Evolutionary conservation across 2,329 filamentous ascomycete species (phyloP).

Genomic region (Cytospora paraplurivora): DNA sequence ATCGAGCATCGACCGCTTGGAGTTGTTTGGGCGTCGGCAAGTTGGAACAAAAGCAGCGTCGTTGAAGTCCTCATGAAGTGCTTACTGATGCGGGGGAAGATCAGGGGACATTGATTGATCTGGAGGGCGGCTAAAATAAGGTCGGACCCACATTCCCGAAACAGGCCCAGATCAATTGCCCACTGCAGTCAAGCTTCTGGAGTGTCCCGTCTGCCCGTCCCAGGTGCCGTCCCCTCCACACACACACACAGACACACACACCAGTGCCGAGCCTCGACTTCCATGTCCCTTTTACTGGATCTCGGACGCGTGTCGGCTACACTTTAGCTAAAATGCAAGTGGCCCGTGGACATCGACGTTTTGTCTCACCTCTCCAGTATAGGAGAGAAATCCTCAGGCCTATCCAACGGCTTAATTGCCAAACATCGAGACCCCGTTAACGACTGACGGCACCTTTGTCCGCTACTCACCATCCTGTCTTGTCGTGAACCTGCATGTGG

Average conservation of each 20-base stretch:
- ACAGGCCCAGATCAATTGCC: neutral
- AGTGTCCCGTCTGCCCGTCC: too few relatives aligned
- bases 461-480: too few relatives aligned
- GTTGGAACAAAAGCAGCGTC: too few relatives aligned
- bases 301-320: constrained; percentile 18
- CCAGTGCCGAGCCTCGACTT: constrained; percentile 1
- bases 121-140: neutral
- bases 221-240: neutral
- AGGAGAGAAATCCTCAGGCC: constrained; percentile 10
- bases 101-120: neutral
- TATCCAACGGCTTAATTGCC: neutral
- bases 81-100: neutral
- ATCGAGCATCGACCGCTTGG: too few relatives aligned
- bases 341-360: neutral
- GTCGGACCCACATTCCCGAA: neutral
- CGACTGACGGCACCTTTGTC: too few relatives aligned
- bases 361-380: constrained; percentile 20
- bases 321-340: constrained; percentile 9
- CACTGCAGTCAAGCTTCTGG: too few relatives aligned
- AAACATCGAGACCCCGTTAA: neutral
- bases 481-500: too few relatives aligned
- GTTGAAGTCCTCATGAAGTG: neutral
- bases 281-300: constrained; percentile 8
- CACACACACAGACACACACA: neutral
- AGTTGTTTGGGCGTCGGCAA: too few relatives aligned